These are phyloP conservation scores for Quercus gilva DNA, from an alignment of 306 rosid species.

Conservation along the genomic window DNA sequence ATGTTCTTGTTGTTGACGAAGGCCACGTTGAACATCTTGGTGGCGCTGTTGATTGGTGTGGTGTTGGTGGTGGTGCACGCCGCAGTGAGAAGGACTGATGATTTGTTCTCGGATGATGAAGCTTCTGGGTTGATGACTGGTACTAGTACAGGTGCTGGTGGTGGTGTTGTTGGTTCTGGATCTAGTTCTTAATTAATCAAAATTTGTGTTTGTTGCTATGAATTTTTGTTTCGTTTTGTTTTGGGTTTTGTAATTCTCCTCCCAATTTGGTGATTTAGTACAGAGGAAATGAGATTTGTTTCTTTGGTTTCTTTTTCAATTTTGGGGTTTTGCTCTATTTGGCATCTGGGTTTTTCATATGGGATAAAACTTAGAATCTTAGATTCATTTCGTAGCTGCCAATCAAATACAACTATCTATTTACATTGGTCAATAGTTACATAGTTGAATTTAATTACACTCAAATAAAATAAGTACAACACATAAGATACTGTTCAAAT, in stretches of 20 bases:
- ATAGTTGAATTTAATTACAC: too few relatives aligned
- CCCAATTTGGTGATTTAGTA: neutral
- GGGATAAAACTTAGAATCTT: too few relatives aligned
- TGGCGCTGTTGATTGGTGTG: neutral
- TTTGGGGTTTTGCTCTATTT: neutral
- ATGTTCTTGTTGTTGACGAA: conserved; percentile 58
- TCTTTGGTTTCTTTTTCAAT: neutral
- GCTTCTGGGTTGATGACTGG: conserved; percentile 45
- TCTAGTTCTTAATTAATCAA: neutral
- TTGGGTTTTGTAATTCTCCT: neutral
- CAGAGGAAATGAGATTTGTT: neutral
- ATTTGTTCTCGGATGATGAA: neutral
- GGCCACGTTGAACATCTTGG: conserved; percentile 56
- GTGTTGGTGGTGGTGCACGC: neutral
- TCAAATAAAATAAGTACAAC: too few relatives aligned
- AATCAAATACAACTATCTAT: too few relatives aligned
- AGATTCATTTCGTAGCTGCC: too few relatives aligned
- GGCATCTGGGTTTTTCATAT: neutral
- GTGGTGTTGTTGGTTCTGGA: conserved; percentile 23
- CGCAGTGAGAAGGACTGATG: neutral
- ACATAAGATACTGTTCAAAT: too few relatives aligned
- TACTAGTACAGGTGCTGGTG: neutral
- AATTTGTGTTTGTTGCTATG: neutral
- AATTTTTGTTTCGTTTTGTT: neutral
- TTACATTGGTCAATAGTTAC: too few relatives aligned